A percentile compares a stretch with the other conserved stretches of the same genome.
Evolutionary conservation across 805 yeast genomes (phyloP).

Genomic region (Candida boleticola): DNA sequence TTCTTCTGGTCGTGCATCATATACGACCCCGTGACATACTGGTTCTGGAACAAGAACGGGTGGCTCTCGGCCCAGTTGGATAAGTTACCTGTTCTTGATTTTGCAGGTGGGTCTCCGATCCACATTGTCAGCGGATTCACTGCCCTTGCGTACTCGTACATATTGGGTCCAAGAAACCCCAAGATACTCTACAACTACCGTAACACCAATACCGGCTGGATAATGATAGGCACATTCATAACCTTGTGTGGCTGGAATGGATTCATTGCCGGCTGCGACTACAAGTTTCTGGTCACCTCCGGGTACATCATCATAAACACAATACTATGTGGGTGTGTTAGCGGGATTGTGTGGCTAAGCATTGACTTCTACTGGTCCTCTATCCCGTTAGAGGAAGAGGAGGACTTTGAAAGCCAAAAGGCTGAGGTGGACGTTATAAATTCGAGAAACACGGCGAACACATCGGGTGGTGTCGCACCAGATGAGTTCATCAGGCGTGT

Average conservation of each 20-base stretch:
- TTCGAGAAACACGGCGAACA: neutral
- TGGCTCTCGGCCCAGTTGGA: slow-evolving; percentile 37
- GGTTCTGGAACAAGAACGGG: slow-evolving; percentile 45
- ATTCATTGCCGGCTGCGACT: slow-evolving; percentile 43
- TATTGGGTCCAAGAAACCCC: slow-evolving; percentile 42
- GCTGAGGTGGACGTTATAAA: neutral
- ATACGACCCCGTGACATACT: slow-evolving; percentile 43
- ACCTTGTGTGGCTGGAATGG: slow-evolving; percentile 41
- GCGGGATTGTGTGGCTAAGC: slow-evolving; percentile 35
- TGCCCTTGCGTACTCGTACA: slow-evolving; percentile 40
- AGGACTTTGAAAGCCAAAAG: neutral
- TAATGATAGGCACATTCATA: slow-evolving; percentile 33
- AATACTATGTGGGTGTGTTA: slow-evolving; percentile 30
- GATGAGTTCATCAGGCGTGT: neutral
- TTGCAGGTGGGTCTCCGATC: slow-evolving; percentile 46
- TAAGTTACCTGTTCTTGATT: slow-evolving; percentile 38
- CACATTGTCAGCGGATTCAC: slow-evolving; percentile 47
- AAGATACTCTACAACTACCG: slow-evolving; percentile 35
- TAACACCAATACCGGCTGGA: slow-evolving; percentile 31
- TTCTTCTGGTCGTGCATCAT: slow-evolving; percentile 39
- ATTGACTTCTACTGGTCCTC: slow-evolving; percentile 40
- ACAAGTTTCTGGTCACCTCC: slow-evolving; percentile 31
- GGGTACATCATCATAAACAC: slow-evolving; percentile 32
- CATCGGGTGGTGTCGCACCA: neutral
- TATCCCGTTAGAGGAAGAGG: slow-evolving; percentile 30